These are phyloP conservation scores for Centrapalus pauciflorus DNA, from an alignment of 129 eudicot genomes.

Conservation along the genomic window DNA sequence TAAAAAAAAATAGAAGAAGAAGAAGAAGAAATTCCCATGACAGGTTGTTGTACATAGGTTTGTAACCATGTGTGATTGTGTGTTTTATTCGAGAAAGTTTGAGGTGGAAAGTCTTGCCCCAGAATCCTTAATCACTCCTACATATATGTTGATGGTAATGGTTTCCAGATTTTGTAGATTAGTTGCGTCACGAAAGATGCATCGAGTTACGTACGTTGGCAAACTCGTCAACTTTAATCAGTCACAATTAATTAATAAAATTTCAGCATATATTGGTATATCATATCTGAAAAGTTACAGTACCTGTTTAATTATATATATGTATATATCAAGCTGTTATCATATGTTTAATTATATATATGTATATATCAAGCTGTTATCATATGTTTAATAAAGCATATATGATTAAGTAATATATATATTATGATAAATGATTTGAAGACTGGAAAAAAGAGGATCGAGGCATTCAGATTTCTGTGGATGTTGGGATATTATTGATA, in stretches of 20 bases:
- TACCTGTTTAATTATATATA: neutral
- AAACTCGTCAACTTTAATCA: neutral
- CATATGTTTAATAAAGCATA: neutral
- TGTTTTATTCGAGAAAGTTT: slow-evolving; percentile 26
- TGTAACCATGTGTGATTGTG: slow-evolving; percentile 23
- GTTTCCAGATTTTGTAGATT: neutral
- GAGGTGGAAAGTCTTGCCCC: neutral
- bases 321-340: neutral
- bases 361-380: neutral
- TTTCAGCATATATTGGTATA: no score
- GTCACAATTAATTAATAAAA: neutral
- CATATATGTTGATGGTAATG: neutral
- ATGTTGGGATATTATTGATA: neutral
- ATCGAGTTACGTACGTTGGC: slow-evolving; percentile 5
- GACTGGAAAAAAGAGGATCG: neutral
- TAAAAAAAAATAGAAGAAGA: no score
- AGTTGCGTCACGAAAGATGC: slow-evolving; percentile 12
- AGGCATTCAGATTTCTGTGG: neutral
- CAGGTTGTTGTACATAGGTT: slow-evolving; percentile 19
- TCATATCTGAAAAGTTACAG: no score
- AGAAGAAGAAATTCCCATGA: neutral
- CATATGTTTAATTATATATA: neutral
- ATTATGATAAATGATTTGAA: no score
- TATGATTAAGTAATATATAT: neutral
- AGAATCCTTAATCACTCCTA: slow-evolving; percentile 4